Evolutionary conservation across 2,329 filamentous ascomycete species (phyloP).

Genomic region (Seiridium cupressi): DNA sequence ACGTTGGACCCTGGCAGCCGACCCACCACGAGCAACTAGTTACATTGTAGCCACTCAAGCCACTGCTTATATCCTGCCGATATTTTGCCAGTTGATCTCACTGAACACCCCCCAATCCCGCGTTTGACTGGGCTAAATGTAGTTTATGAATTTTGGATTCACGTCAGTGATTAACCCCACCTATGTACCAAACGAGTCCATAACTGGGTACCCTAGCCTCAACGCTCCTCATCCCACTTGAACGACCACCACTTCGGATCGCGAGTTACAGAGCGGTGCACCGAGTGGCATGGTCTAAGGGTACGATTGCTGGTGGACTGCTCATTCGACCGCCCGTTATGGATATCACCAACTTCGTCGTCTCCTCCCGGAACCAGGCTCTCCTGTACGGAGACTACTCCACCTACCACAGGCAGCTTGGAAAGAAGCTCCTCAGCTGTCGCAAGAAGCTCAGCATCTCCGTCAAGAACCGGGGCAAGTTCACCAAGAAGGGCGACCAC

Average conservation of each 20-base stretch:
- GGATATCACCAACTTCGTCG: conserved; percentile 87
- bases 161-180: not conserved
- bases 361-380: conserved; percentile 76
- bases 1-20: not conserved
- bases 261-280: too few species aligned
- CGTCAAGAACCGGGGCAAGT: conserved; percentile 86
- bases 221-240: too few species aligned
- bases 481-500: conserved; percentile 57
- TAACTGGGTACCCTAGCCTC: too few species aligned
- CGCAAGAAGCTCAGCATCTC: conserved; percentile 83
- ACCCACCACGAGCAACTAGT: not conserved
- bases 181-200: too few species aligned
- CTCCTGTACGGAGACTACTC: conserved; percentile 87
- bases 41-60: too few species aligned
- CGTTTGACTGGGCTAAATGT: not conserved
- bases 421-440: conserved; percentile 76
- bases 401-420: conserved; percentile 77
- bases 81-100: not conserved
- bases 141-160: not conserved
- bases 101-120: not conserved
- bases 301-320: not conserved
- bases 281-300: not conserved
- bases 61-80: not conserved
- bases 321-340: conserved; percentile 43
- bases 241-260: too few species aligned